Base-by-base conservation (phyloP, 139 green algal species). In the Chlamydomonas eustigma region DNA sequence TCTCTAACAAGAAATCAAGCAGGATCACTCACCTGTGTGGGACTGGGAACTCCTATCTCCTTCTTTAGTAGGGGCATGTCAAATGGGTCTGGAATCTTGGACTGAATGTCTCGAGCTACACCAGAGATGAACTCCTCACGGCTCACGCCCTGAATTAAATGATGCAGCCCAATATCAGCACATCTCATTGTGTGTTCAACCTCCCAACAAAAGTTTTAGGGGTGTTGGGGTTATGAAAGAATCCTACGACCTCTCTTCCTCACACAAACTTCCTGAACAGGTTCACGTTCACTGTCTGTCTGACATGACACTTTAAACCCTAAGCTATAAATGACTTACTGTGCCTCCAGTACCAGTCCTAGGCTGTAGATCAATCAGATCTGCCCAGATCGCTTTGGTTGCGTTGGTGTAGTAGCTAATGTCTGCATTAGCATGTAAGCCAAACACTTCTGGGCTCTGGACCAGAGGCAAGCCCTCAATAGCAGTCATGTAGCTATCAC, bases 391-490 rank as follows among this genome's bases (percentile, higher is more conserved):
- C 37, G 74, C 67, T 75, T 92, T 93, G 24, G 92, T 94, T 37
- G 87, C 84, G 38, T 85, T 83, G 36, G 90, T 96, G 88, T 94
- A 95, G 82, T 95, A 95, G 37, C 34, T 82, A 77, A 97, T 94
- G 86, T 97, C 91, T n/a, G 92, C 92, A 75, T 95, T 96, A 65
- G 85, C 76, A 65, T 96, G 89, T 65, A 97, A 82, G 1, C 92
- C 92, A 79, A 97, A 95, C 39, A 94, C 86, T 80, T 94, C 86
- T 28, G 85, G 85, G 25, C 50, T 77, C 71, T 95, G 92, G 77
- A 93, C 84, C 31, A 93, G 80, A 28, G 92, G 92, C 51, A 97
- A 75, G 6, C 39, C 79, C 50, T 94, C 88, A 51, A 97, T 92
- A 24, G 84, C 81, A 50, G 79, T 74, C 12, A 85, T 44, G 78